phyloP scores from a whole-genome alignment of 805 yeast species.

The Vanderwaltozyma polyspora region DNA sequence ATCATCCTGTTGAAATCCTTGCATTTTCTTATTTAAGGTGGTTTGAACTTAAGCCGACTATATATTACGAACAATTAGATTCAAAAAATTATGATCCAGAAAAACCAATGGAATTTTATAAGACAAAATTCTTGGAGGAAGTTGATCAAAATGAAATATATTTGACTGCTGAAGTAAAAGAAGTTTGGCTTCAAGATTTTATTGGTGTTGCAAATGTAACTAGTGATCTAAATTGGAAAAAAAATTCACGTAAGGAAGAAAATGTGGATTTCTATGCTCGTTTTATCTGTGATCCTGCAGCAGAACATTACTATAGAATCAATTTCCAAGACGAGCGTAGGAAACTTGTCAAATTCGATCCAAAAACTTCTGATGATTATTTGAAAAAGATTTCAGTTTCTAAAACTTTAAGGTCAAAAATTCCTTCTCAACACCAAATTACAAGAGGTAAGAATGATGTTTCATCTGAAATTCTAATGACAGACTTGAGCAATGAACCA shows the following conservation, averaged over 20 bases:
- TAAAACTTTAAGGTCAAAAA: background rate
- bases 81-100: constrained; percentile 9
- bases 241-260: constrained; percentile 16
- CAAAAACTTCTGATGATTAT: constrained; percentile 17
- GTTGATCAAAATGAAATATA: constrained; percentile 35
- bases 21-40: constrained; percentile 35
- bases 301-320: constrained; percentile 13
- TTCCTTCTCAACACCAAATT: background rate
- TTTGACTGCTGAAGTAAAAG: constrained; percentile 37
- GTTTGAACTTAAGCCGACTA: constrained; percentile 26
- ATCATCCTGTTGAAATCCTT: constrained; percentile 35
- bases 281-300: constrained; percentile 28
- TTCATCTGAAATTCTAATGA: too few species aligned
- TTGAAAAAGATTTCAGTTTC: constrained; percentile 18
- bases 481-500: too few species aligned
- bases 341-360: constrained; percentile 13
- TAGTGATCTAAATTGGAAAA: constrained; percentile 24
- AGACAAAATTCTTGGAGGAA: constrained; percentile 9
- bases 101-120: constrained; percentile 5
- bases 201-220: constrained; percentile 34
- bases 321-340: constrained; percentile 16
- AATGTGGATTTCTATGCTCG: constrained; percentile 25
- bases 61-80: constrained; percentile 16
- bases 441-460: background rate
- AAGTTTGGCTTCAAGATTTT: constrained; percentile 32